These are phyloP conservation scores for Albizia julibrissin DNA, from an alignment of 306 rosid genomes.

Conservation along the genomic window DNA sequence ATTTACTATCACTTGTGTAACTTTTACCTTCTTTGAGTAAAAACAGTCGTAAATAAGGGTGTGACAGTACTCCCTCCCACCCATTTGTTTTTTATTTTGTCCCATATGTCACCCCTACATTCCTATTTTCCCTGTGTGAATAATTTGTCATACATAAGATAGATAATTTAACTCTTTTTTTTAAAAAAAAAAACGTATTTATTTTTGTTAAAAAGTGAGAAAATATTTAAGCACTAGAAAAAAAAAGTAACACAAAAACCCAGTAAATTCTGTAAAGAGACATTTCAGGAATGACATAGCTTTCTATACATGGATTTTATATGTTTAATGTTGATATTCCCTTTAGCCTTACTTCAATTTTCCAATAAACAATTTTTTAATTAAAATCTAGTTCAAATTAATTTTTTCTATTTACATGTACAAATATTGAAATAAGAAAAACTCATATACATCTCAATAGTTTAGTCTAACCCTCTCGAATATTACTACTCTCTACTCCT, in stretches of 20 bases:
- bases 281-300: neutral
- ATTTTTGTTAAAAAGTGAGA: neutral
- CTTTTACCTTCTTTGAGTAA: neutral
- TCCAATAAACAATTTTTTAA: neutral
- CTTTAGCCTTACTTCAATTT: neutral
- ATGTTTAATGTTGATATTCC: neutral
- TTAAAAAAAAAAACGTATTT: neutral
- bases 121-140: neutral
- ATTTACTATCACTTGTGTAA: neutral
- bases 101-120: neutral
- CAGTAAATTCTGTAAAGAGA: neutral
- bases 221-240: neutral
- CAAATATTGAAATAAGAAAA: no score
- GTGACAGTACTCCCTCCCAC: neutral
- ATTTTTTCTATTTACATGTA: neutral
- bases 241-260: neutral
- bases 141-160: neutral
- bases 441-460: neutral
- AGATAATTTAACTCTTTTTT: neutral
- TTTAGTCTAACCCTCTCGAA: neutral
- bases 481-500: neutral
- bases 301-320: neutral
- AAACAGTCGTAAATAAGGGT: neutral
- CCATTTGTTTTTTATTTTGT: neutral
- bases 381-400: neutral